Evolutionary conservation across 2,329 filamentous ascomycete genomes (phyloP).

Genomic region (Parastagonospora avenae): DNA sequence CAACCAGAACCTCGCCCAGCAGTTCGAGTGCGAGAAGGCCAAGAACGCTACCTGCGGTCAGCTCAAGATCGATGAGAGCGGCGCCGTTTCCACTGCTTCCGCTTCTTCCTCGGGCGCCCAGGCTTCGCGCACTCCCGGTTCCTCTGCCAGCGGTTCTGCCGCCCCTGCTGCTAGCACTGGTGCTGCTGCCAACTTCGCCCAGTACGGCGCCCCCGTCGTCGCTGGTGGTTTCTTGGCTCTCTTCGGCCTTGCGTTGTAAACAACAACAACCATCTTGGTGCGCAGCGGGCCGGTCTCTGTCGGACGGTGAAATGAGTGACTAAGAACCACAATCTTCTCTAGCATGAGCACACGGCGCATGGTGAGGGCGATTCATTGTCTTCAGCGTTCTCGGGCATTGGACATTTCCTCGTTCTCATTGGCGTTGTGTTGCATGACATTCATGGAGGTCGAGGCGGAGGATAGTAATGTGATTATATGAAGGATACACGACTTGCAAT

Average conservation of each 20-base stretch:
- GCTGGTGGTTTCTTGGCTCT: slow-evolving; percentile 60
- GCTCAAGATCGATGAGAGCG: slow-evolving; percentile 43
- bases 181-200: slow-evolving; percentile 52
- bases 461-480: slow-evolving; percentile 44
- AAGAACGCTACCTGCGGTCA: slow-evolving; percentile 57
- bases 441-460: slow-evolving; percentile 17
- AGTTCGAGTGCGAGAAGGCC: slow-evolving; percentile 53
- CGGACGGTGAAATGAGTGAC: slow-evolving; percentile 31
- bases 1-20: slow-evolving; percentile 44
- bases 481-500: slow-evolving; percentile 42
- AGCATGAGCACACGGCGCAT: slow-evolving; percentile 17
- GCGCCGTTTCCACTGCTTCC: slow-evolving; percentile 26
- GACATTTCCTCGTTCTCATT: slow-evolving; percentile 24
- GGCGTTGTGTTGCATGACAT: slow-evolving; percentile 29
- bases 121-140: slow-evolving; percentile 27
- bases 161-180: slow-evolving; percentile 38
- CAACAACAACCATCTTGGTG: slow-evolving; percentile 11
- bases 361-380: slow-evolving; percentile 17
- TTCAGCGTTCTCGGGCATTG: slow-evolving; percentile 34
- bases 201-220: slow-evolving; percentile 58
- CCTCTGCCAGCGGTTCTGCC: slow-evolving; percentile 26
- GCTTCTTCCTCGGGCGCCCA: slow-evolving; percentile 28
- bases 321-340: slow-evolving; percentile 13
- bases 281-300: slow-evolving; percentile 34
- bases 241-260: slow-evolving; percentile 64